Evolutionary conservation across 805 yeast genomes (phyloP).

Genomic region (Saccharomyces kudriavzevii): DNA sequence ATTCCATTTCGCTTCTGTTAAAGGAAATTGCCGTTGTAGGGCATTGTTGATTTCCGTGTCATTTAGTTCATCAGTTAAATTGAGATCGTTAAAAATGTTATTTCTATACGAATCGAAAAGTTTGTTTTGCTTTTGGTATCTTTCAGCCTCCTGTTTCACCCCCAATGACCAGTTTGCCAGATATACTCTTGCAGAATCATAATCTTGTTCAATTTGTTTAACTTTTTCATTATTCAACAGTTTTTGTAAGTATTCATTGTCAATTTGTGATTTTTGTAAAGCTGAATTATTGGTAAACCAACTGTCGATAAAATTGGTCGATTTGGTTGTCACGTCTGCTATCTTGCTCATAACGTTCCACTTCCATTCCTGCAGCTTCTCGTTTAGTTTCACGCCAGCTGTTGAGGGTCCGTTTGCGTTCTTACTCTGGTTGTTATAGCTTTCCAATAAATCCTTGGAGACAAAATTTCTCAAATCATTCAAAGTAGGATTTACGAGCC

Average conservation of each 20-base stretch:
- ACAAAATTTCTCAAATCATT: conserved; percentile 35
- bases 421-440: not conserved
- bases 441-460: conserved; percentile 7
- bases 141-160: conserved; percentile 84
- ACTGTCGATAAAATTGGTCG: conserved; percentile 19
- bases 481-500: conserved; percentile 67
- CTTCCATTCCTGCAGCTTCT: conserved; percentile 29
- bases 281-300: conserved; percentile 12
- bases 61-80: conserved; percentile 22
- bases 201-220: conserved; percentile 68
- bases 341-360: conserved; percentile 83
- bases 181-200: conserved; percentile 85
- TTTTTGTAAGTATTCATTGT: conserved; percentile 35
- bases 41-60: conserved; percentile 40
- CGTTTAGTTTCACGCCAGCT: not conserved
- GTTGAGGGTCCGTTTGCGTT: not conserved
- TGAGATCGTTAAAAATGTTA: conserved; percentile 47
- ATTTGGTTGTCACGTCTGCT: conserved; percentile 58
- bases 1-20: conserved; percentile 64
- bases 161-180: conserved; percentile 95
- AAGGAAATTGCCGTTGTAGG: conserved; percentile 47
- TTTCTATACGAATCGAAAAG: conserved; percentile 53
- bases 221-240: conserved; percentile 74
- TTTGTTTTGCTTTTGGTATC: conserved; percentile 37
- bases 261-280: conserved; percentile 4